Percentiles rank a stretch among this genome's conserved stretches.
phyloP scores from a whole-genome alignment of 2,329 filamentous ascomycete genomes.

The Arthrobotrys iridis region DNA sequence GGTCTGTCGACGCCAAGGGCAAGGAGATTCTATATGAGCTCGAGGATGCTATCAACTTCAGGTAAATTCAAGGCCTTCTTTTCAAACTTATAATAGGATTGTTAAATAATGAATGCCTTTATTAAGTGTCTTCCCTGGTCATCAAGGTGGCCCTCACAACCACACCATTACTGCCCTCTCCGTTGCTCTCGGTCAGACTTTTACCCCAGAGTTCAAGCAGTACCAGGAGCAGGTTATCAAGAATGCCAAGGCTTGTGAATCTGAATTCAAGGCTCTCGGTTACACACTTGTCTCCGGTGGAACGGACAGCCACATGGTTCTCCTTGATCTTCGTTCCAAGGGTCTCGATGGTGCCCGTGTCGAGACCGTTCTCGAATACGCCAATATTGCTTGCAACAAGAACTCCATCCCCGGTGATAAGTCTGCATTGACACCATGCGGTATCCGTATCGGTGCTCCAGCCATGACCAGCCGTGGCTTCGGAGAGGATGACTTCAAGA shows the following conservation, averaged over 20 bases:
- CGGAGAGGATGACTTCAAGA: slow-evolving; percentile 88
- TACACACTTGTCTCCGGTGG: slow-evolving; percentile 96
- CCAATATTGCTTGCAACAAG: slow-evolving; percentile 99
- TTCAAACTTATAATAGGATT: background rate
- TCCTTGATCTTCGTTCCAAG: slow-evolving; percentile 89
- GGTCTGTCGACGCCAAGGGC: slow-evolving; percentile 88
- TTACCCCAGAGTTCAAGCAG: slow-evolving; percentile 86
- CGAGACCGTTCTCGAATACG: slow-evolving; percentile 94
- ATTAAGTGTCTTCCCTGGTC: slow-evolving; percentile 91
- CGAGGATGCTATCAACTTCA: slow-evolving; percentile 96
- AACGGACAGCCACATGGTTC: slow-evolving; percentile 97
- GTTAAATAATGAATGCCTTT: slow-evolving; percentile 1
- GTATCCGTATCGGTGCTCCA: slow-evolving; percentile 94
- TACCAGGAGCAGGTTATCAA: slow-evolving; percentile 93
- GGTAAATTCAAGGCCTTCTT: slow-evolving; percentile 40
- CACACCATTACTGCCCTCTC: slow-evolving; percentile 98
- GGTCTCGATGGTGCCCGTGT: slow-evolving; percentile 91
- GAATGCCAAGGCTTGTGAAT: slow-evolving; percentile 92
- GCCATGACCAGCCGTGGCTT: slow-evolving; percentile 98
- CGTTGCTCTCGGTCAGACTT: slow-evolving; percentile 93
- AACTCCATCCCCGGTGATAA: slow-evolving; percentile 98
- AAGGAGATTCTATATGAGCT: slow-evolving; percentile 92
- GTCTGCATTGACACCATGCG: slow-evolving; percentile 91
- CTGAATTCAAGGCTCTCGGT: slow-evolving; percentile 82
- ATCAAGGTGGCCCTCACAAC: slow-evolving; percentile 98